phyloP scores from a whole-genome alignment of 805 yeast species.

The Teunomyces aglyptinius region DNA sequence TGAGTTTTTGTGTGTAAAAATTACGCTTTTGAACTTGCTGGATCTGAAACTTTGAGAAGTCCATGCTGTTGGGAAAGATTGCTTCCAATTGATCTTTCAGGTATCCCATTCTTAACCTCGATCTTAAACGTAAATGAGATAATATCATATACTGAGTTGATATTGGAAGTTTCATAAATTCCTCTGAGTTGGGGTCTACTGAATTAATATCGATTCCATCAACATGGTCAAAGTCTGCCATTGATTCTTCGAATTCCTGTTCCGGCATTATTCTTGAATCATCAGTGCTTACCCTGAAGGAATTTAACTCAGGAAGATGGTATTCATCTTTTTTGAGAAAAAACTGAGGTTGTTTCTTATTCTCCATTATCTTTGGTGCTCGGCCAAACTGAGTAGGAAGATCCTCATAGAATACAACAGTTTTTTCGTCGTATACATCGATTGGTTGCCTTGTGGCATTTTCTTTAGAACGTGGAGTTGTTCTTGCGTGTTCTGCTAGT shows the following conservation, averaged over 20 bases:
- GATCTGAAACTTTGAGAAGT: constrained; percentile 89
- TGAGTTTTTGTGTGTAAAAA: constrained; percentile 79
- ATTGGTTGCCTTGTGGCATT: constrained; percentile 1
- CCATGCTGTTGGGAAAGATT: constrained; percentile 81
- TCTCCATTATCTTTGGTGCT: constrained; percentile 6
- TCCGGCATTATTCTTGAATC: constrained; percentile 77
- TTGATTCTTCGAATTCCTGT: constrained; percentile 62
- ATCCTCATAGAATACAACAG: constrained; percentile 24
- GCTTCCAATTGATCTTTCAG: constrained; percentile 82
- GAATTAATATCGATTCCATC: constrained; percentile 68
- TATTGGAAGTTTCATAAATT: constrained; percentile 73
- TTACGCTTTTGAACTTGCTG: constrained; percentile 90
- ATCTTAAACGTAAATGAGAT: constrained; percentile 76
- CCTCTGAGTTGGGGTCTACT: constrained; percentile 80
- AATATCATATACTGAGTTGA: constrained; percentile 86
- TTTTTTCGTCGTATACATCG: constrained; percentile 12
- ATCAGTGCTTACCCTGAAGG: constrained; percentile 47
- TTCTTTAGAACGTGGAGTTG: not conserved
- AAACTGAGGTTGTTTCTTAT: constrained; percentile 1
- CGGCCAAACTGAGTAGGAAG: constrained; percentile 8
- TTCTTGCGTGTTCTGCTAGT: constrained; percentile 26
- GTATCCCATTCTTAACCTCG: constrained; percentile 93
- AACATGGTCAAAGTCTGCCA: constrained; percentile 45
- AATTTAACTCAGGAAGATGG: constrained; percentile 72
- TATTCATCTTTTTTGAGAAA: constrained; percentile 74